A percentile compares a stretch with the other conserved stretches of the same genome.
These are phyloP conservation scores for Bipolaris sorokiniana DNA, from an alignment of 2,329 filamentous ascomycete species.

Conservation along the genomic window DNA sequence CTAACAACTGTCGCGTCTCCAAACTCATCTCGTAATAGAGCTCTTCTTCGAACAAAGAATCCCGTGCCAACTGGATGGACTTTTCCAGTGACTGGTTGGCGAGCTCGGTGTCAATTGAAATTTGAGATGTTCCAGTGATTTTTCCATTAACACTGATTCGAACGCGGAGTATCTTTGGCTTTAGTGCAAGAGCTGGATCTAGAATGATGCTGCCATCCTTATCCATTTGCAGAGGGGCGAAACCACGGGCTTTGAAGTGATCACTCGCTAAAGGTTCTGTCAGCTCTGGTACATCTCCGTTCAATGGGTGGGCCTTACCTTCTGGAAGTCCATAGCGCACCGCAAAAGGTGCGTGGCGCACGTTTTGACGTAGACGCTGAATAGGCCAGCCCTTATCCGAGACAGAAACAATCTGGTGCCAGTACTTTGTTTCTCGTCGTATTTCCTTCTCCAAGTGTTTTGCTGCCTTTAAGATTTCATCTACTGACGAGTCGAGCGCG, in stretches of 20 bases:
- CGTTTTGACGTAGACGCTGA: slow-evolving; percentile 39
- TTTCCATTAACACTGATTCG: slow-evolving; percentile 65
- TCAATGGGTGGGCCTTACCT: slow-evolving; percentile 50
- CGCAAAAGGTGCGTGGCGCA: slow-evolving; percentile 76
- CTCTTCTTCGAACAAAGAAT: slow-evolving; percentile 83
- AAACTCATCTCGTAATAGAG: slow-evolving; percentile 87
- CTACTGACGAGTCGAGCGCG: slow-evolving; percentile 75
- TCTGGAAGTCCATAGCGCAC: slow-evolving; percentile 91
- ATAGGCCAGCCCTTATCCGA: slow-evolving; percentile 87
- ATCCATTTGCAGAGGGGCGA: slow-evolving; percentile 77
- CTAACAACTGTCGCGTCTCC: slow-evolving; percentile 75
- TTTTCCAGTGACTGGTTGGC: slow-evolving; percentile 66
- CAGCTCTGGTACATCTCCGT: background rate
- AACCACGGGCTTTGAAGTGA: slow-evolving; percentile 71
- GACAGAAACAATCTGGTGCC: slow-evolving; percentile 82
- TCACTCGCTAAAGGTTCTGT: slow-evolving; percentile 53
- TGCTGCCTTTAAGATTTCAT: slow-evolving; percentile 74
- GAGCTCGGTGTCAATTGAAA: slow-evolving; percentile 34
- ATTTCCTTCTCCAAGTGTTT: slow-evolving; percentile 77
- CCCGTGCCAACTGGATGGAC: slow-evolving; percentile 74
- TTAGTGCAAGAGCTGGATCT: slow-evolving; percentile 66
- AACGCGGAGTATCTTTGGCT: slow-evolving; percentile 69
- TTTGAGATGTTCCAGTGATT: slow-evolving; percentile 63
- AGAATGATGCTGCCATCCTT: slow-evolving; percentile 77
- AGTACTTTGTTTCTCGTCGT: slow-evolving; percentile 81